Conservation (phyloP, 2,329 filamentous ascomycete genomes). For the Xylaria sp. region DNA sequence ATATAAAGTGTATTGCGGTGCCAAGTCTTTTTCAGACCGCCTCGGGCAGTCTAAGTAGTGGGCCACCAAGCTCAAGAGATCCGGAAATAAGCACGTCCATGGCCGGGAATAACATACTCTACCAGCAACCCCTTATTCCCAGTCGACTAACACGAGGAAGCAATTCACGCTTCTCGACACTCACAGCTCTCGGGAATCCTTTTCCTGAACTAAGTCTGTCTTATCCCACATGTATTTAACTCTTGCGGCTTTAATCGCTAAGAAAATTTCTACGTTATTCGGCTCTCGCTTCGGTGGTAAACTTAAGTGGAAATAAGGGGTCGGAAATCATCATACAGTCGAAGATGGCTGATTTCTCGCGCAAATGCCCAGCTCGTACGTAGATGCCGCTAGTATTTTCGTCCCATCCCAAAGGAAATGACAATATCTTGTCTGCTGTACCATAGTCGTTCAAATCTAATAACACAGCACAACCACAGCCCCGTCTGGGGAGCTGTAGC, state of each 20-base stretch:
- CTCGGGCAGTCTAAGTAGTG: too few relatives aligned
- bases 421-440: background rate
- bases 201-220: too few relatives aligned
- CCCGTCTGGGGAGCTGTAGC: background rate
- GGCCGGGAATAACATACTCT: background rate
- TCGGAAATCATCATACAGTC: background rate
- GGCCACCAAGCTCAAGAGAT: background rate
- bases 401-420: background rate
- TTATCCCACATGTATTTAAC: too few relatives aligned
- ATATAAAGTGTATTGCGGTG: too few relatives aligned
- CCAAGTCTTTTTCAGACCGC: too few relatives aligned
- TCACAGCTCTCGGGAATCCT: background rate
- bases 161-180: too few relatives aligned
- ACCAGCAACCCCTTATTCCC: background rate
- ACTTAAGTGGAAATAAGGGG: too few relatives aligned
- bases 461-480: background rate
- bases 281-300: too few relatives aligned
- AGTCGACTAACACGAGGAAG: background rate
- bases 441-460: background rate
- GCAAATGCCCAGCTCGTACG: too few relatives aligned
- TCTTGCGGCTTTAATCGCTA: too few relatives aligned
- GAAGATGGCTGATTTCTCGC: background rate
- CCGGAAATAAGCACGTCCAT: constrained; percentile 19
- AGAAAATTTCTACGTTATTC: too few relatives aligned
- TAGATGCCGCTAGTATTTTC: background rate